Conservation (phyloP, 805 yeast species). For the Hyphopichia homilentoma region DNA sequence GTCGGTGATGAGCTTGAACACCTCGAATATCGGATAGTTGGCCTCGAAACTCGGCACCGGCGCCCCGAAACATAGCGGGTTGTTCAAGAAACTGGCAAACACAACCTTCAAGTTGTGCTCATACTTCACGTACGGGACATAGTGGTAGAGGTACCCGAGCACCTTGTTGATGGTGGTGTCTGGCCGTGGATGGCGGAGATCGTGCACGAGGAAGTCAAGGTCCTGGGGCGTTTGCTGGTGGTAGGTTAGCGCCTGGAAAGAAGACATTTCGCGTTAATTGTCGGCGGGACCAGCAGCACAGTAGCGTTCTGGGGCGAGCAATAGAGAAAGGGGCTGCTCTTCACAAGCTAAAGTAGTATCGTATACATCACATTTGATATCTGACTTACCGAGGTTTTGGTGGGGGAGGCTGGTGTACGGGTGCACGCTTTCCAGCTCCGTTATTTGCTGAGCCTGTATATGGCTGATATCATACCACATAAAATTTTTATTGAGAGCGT, state of each 20-base stretch:
- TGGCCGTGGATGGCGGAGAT: constrained; percentile 38
- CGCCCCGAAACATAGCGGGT: constrained; percentile 30
- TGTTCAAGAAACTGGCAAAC: constrained; percentile 41
- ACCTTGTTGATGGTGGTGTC: constrained; percentile 27
- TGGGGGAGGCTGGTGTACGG: no score
- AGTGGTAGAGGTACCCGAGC: constrained; percentile 47
- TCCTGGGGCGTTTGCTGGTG: constrained; percentile 31
- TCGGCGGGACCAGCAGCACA: no score
- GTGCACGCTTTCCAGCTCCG: no score
- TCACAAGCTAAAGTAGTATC: no score
- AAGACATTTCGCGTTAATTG: no score
- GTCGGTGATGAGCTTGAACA: constrained; percentile 42
- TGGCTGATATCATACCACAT: no score
- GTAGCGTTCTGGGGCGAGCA: no score
- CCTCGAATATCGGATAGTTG: constrained; percentile 42
- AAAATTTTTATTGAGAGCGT: no score
- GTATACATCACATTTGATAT: no score
- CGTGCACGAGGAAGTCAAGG: constrained; percentile 45
- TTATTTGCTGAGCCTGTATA: no score
- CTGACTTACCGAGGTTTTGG: no score
- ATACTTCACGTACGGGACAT: constrained; percentile 47
- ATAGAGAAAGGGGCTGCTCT: no score
- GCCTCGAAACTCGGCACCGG: constrained; percentile 21
- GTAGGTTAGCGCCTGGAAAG: not conserved
- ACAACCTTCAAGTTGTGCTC: constrained; percentile 44